Evolutionary conservation across 345 rosid genomes (phyloP).

Genomic region (Aurinia saxatilis): DNA sequence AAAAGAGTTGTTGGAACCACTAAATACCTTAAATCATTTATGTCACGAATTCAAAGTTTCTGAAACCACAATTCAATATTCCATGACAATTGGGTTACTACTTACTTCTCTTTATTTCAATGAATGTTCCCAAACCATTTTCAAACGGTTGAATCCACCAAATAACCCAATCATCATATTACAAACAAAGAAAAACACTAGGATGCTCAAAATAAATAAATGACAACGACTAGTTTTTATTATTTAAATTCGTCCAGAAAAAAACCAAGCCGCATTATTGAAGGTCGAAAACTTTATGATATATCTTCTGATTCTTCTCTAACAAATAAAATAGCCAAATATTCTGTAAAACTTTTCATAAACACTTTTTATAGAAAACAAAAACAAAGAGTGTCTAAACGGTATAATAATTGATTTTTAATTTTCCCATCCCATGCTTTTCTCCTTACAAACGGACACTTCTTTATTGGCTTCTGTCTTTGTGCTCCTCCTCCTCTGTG

Average conservation of each 20-base stretch:
- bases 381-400: too few relatives aligned
- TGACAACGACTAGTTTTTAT: slow-evolving; percentile 22
- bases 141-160: slow-evolving; percentile 7
- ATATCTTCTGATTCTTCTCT: background rate
- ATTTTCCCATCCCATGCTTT: slow-evolving; percentile 7
- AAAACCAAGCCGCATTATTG: background rate
- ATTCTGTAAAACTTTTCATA: too few relatives aligned
- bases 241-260: background rate
- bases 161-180: background rate
- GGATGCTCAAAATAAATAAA: slow-evolving; percentile 5
- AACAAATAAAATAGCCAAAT: too few relatives aligned
- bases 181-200: background rate
- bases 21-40: too few relatives aligned
- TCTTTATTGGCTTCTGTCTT: slow-evolving; percentile 31
- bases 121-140: background rate
- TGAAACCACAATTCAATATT: background rate
- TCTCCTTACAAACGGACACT: slow-evolving; percentile 34
- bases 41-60: too few relatives aligned
- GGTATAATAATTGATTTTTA: too few relatives aligned
- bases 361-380: too few relatives aligned
- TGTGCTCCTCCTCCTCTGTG: slow-evolving; percentile 26
- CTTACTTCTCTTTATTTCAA: background rate
- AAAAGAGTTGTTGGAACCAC: too few relatives aligned
- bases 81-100: background rate
- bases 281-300: slow-evolving; percentile 2